Percentiles rank a stretch among this genome's conserved stretches.
These are phyloP conservation scores for Sarocladium oryzae DNA, from an alignment of 2,329 filamentous ascomycete species.

Conservation along the genomic window DNA sequence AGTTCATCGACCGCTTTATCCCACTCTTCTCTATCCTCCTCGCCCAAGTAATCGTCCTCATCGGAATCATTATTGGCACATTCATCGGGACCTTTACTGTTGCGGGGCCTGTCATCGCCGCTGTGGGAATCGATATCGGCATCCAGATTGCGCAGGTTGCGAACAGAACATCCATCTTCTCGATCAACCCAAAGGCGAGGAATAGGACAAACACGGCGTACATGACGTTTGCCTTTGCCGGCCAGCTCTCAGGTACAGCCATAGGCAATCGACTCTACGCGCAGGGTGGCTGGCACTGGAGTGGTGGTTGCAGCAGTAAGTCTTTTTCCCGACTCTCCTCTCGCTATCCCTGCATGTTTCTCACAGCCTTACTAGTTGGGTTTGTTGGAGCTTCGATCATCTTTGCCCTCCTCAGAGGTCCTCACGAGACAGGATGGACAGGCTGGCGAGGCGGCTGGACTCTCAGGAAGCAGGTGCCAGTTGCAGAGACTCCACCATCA, in stretches of 20 bases:
- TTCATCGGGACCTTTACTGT: slow-evolving; percentile 60
- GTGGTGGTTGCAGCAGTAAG: slow-evolving; percentile 31
- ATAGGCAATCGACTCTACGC: slow-evolving; percentile 49
- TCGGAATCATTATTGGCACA: slow-evolving; percentile 61
- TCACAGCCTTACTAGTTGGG: slow-evolving; percentile 14
- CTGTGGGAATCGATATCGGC: slow-evolving; percentile 63
- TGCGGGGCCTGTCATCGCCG: slow-evolving; percentile 67
- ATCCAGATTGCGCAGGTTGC: slow-evolving; percentile 68
- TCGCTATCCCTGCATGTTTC: background rate
- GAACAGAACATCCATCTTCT: slow-evolving; percentile 64
- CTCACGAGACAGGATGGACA: slow-evolving; percentile 24
- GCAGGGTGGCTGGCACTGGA: slow-evolving; percentile 43
- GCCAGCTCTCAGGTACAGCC: slow-evolving; percentile 65
- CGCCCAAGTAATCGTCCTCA: slow-evolving; percentile 49
- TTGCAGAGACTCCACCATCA: background rate
- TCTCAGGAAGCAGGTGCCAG: slow-evolving; percentile 16
- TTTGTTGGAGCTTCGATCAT: slow-evolving; percentile 19
- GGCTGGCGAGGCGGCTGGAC: slow-evolving; percentile 25
- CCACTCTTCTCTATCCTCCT: slow-evolving; percentile 62
- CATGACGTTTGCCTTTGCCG: slow-evolving; percentile 70
- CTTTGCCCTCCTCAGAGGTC: slow-evolving; percentile 23
- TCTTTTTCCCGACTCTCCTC: background rate
- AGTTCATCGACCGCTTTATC: slow-evolving; percentile 60
- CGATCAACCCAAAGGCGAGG: slow-evolving; percentile 61
- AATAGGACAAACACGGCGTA: slow-evolving; percentile 78